Conservation (phyloP, 2,329 filamentous ascomycete genomes). For the Monosporascus sp. region DNA sequence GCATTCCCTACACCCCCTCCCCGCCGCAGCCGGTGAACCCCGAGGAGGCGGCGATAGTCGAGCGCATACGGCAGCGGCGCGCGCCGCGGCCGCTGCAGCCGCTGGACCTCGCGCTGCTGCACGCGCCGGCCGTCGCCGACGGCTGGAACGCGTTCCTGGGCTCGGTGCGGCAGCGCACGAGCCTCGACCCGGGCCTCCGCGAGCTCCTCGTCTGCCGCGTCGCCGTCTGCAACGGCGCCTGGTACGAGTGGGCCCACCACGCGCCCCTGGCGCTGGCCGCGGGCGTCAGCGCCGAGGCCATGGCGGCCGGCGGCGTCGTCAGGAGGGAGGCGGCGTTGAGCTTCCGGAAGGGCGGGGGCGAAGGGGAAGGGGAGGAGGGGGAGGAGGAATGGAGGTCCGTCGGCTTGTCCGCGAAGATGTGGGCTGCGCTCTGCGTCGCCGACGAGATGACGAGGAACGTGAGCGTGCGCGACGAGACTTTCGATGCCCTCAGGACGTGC, state of each 20-base stretch:
- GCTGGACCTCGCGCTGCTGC: slow-evolving; percentile 71
- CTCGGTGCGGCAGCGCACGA: slow-evolving; percentile 51
- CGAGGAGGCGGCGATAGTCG: slow-evolving; percentile 52
- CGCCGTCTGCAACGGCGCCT: slow-evolving; percentile 72
- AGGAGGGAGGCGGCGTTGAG: slow-evolving; percentile 18
- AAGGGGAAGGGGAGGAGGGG: slow-evolving; percentile 19
- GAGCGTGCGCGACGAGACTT: slow-evolving; percentile 62
- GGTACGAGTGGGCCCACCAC: slow-evolving; percentile 82
- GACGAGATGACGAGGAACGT: slow-evolving; percentile 81
- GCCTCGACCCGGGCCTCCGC: slow-evolving; percentile 50
- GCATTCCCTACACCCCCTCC: slow-evolving; percentile 58
- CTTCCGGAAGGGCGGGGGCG: background rate
- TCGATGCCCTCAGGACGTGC: slow-evolving; percentile 52
- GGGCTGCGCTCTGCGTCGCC: slow-evolving; percentile 65
- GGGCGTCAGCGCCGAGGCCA: slow-evolving; percentile 47
- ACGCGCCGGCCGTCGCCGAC: slow-evolving; percentile 68
- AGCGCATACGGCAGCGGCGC: slow-evolving; percentile 60
- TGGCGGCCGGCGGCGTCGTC: slow-evolving; percentile 34
- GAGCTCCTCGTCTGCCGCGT: slow-evolving; percentile 79
- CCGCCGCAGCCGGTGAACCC: slow-evolving; percentile 38
- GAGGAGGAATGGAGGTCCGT: slow-evolving; percentile 13
- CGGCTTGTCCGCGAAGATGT: slow-evolving; percentile 52
- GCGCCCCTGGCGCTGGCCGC: slow-evolving; percentile 59
- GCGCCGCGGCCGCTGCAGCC: slow-evolving; percentile 64
- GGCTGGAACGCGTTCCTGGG: slow-evolving; percentile 70